Evolutionary conservation across 1,284 basidiomycete species (phyloP).

Genomic region (Tylopilus sp.): DNA sequence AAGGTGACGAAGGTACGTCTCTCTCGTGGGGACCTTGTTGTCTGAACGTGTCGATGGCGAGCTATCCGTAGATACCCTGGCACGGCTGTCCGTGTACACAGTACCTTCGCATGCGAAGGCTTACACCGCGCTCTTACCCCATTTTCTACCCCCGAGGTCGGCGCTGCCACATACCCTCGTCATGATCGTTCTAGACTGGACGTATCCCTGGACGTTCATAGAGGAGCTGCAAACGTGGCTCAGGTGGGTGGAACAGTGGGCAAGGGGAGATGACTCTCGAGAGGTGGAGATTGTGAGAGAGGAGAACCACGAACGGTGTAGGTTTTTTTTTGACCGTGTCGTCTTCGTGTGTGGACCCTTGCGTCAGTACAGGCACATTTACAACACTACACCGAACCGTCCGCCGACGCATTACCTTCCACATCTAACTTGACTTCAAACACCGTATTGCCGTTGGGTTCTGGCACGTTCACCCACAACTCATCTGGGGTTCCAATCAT

Average conservation of each 20-base stretch:
- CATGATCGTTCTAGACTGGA: slow-evolving; percentile 94
- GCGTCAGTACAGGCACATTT: slow-evolving; percentile 78
- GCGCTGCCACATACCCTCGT: slow-evolving; percentile 77
- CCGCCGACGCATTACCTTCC: slow-evolving; percentile 56
- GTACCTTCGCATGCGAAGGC: slow-evolving; percentile 76
- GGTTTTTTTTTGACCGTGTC: slow-evolving; percentile 33
- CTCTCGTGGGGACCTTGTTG: neutral
- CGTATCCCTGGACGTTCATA: slow-evolving; percentile 86
- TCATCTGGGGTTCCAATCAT: slow-evolving; percentile 81
- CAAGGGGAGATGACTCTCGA: slow-evolving; percentile 59
- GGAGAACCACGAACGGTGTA: slow-evolving; percentile 80
- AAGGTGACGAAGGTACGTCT: slow-evolving; percentile 80
- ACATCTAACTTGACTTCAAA: slow-evolving; percentile 52
- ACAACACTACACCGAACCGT: slow-evolving; percentile 87
- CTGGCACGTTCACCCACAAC: slow-evolving; percentile 80
- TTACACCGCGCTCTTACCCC: slow-evolving; percentile 76
- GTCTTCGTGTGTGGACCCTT: slow-evolving; percentile 1
- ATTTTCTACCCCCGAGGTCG: slow-evolving; percentile 72
- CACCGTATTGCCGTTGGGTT: slow-evolving; percentile 73
- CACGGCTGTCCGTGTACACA: slow-evolving; percentile 84
- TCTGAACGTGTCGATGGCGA: neutral
- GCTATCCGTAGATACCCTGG: slow-evolving; percentile 64
- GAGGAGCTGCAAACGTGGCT: slow-evolving; percentile 89
- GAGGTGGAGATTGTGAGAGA: slow-evolving; percentile 69
- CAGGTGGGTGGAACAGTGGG: slow-evolving; percentile 79